Evolutionary conservation across 345 rosid genomes (phyloP).

Genomic region (Euphorbia peplus): DNA sequence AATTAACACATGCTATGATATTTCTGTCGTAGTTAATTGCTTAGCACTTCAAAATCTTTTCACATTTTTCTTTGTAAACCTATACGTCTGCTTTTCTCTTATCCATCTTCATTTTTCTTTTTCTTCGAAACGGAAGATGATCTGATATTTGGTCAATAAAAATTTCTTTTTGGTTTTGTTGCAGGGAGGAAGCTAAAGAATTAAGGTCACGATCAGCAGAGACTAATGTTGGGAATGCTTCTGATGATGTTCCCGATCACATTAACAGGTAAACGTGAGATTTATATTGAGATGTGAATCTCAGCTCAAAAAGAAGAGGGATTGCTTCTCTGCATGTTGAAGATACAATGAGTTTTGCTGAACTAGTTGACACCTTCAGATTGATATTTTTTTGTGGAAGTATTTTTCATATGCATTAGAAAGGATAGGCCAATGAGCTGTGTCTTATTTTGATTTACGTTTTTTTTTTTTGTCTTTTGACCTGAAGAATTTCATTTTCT

Average conservation of each 20-base stretch:
- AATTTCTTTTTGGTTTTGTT: neutral
- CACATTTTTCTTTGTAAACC: neutral
- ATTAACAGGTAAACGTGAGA: constrained; percentile 54
- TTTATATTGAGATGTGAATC: neutral
- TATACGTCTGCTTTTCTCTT: neutral
- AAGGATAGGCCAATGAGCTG: neutral
- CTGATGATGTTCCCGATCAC: constrained; percentile 41
- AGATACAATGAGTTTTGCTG: constrained; percentile 1
- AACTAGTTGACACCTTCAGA: neutral
- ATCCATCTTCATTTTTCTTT: neutral
- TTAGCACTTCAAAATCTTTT: neutral
- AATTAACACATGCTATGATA: no score
- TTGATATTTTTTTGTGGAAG: neutral
- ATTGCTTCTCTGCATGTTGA: neutral
- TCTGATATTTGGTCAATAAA: neutral
- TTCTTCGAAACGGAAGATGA: neutral
- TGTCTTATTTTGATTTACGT: neutral
- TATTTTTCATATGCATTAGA: neutral
- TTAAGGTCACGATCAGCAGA: constrained; percentile 33
- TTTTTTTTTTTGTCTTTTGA: neutral
- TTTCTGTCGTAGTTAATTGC: neutral
- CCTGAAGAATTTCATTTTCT: neutral
- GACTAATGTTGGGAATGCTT: constrained; percentile 21
- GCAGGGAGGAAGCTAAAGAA: constrained; percentile 76
- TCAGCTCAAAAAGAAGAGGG: neutral